These are phyloP conservation scores for Austroboletus novae-zelandiae DNA, from an alignment of 1,284 basidiomycete genomes.

Conservation along the genomic window DNA sequence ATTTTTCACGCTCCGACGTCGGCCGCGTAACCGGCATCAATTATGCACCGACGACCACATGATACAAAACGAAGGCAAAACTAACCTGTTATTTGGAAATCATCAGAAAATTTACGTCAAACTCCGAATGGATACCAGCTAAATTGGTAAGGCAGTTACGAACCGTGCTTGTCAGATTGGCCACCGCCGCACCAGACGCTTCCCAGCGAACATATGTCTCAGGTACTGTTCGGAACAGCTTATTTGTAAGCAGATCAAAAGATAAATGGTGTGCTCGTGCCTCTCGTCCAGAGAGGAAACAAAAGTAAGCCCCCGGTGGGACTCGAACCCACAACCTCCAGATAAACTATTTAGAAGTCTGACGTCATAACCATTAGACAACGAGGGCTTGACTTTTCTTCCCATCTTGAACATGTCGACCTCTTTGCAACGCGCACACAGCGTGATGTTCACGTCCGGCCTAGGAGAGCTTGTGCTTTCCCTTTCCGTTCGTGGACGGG, in stretches of 20 bases:
- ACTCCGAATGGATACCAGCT: conserved; percentile 4
- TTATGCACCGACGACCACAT: conserved; percentile 1
- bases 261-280: no score
- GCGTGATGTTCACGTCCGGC: neutral
- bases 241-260: no score
- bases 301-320: conserved; percentile 57
- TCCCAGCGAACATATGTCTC: no score
- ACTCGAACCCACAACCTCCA: conserved; percentile 77
- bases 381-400: conserved; percentile 45
- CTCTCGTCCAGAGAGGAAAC: conserved; percentile 1
- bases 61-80: no score
- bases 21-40: conserved; percentile 3
- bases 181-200: no score
- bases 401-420: neutral
- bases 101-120: conserved; percentile 18
- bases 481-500: neutral
- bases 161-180: neutral
- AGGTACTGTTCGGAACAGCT: no score
- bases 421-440: neutral
- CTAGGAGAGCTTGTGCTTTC: neutral
- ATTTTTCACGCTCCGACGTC: conserved; percentile 7
- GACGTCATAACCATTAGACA: conserved; percentile 80
- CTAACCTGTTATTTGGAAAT: no score
- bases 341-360: conserved; percentile 73
- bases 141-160: neutral